Evolutionary conservation across 2,329 filamentous ascomycete genomes (phyloP), one percentile per base, ranked within the genome.

Genomic region (Pyrenophora teres): DNA sequence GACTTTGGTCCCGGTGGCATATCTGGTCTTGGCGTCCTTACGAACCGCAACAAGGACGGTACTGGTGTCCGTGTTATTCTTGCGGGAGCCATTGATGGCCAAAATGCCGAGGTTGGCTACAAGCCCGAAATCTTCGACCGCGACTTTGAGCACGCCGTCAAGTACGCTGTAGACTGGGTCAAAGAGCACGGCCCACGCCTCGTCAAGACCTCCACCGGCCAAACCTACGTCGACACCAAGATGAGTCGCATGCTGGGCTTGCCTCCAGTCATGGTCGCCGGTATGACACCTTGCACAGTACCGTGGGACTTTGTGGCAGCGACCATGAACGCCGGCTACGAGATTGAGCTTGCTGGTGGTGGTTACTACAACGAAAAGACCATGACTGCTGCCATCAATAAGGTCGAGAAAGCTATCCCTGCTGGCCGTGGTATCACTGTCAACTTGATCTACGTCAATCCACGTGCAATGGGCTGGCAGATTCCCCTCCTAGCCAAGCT

Each of bases 21-120:
- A 60, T 99, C 94, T 19, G 95, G 95, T 59, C 87, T 99, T 18
- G 95, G 94, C 69, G 90, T 96, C 39, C 81, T 99, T 59, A 99
- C 94, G 51, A 97, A 96, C 81, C 90, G 94, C 67, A 99, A 97
- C 83, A 99, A 99, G 81, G 95, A 99, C 74, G 94, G 94, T 58
- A 97, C 92, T 51, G 94, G 94, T 67, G 94, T 99, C 31, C 91
- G 93, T 55, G 92, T 99, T 60, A 96, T 99, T 61, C 83, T 99
- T 52, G 94, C 92, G 37, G 94, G 95, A 58, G 84, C 91, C n/a
- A 88, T 99, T 66, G 90, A 93, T 67, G 93, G 93, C 44, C 92
- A 92, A 16, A 88, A 95, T 53, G 81, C 83, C 27, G 94, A 97
- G 75, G 88, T 99, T 56, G 94, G 94, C 48, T 99, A 97, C 81